These are phyloP conservation scores for Fistulifera solaris DNA, from an alignment of 108 stramenopile genomes.

Conservation along the genomic window DNA sequence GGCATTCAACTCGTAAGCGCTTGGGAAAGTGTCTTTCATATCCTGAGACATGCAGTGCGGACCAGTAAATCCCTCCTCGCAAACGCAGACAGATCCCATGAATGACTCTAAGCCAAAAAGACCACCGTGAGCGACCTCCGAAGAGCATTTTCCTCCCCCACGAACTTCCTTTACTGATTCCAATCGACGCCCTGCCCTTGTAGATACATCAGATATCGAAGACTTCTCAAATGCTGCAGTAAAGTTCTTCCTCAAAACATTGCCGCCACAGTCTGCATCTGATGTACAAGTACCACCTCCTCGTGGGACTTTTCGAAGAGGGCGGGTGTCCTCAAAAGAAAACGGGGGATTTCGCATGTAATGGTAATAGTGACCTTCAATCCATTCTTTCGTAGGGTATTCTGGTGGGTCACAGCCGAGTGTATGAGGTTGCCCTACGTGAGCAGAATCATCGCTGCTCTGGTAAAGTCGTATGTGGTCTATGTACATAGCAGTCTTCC, in stretches of 20 bases:
- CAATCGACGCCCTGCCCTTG: background rate
- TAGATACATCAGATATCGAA: constrained; percentile 1
- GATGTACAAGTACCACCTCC: constrained; percentile 73
- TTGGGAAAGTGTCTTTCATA: constrained; percentile 50
- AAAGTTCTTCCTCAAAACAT: constrained; percentile 20
- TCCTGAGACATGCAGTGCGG: constrained; percentile 66
- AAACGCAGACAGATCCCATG: constrained; percentile 45
- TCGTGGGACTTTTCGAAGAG: constrained; percentile 46
- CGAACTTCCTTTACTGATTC: background rate
- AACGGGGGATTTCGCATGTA: constrained; percentile 79
- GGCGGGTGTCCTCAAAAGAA: constrained; percentile 53
- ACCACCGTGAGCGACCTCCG: background rate
- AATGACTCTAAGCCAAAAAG: background rate
- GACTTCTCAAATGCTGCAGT: constrained; percentile 14
- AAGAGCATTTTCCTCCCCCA: constrained; percentile 1
- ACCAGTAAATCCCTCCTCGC: constrained; percentile 69
- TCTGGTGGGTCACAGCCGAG: constrained; percentile 82
- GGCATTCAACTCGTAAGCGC: constrained; percentile 31
- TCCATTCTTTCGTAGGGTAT: constrained; percentile 81
- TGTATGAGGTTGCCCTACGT: constrained; percentile 57
- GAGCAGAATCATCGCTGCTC: constrained; percentile 48
- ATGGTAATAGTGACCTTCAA: constrained; percentile 74
- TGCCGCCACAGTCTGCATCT: constrained; percentile 70
- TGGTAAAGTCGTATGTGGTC: constrained; percentile 87
- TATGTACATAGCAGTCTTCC: constrained; percentile 71